Conservation (phyloP, 2,329 filamentous ascomycete genomes). For the Xylariaceae sp. region DNA sequence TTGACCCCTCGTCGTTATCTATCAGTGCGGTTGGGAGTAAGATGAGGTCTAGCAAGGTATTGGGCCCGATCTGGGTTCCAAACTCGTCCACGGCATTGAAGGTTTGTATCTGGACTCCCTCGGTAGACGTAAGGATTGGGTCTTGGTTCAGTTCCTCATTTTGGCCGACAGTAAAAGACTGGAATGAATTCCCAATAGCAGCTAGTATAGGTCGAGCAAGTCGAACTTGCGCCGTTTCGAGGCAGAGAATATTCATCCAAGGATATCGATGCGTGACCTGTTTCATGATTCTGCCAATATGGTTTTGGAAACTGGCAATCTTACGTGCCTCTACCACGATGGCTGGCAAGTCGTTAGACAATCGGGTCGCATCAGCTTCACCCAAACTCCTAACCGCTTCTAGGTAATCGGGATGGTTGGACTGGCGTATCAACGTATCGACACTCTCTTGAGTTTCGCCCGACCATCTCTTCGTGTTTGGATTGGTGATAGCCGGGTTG, state of each 20-base stretch:
- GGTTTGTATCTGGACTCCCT: conserved; percentile 9
- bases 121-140: conserved; percentile 2
- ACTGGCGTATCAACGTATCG: conserved; percentile 32
- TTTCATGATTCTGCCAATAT: conserved; percentile 33
- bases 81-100: conserved; percentile 25
- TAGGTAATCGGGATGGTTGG: conserved; percentile 32
- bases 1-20: conserved; percentile 21
- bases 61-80: conserved; percentile 10
- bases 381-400: conserved; percentile 30
- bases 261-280: conserved; percentile 41
- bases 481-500: background rate
- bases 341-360: conserved; percentile 27
- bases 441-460: conserved; percentile 31
- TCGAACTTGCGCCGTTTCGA: conserved; percentile 33
- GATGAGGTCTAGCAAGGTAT: conserved; percentile 31
- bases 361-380: conserved; percentile 12
- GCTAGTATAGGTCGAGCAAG: conserved; percentile 34
- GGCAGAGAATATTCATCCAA: conserved; percentile 38
- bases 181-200: conserved; percentile 33
- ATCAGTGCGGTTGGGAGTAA: conserved; percentile 36
- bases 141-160: conserved; percentile 14
- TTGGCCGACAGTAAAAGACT: conserved; percentile 30
- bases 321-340: conserved; percentile 34
- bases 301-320: conserved; percentile 32
- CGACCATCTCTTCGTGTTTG: background rate